Percentiles rank a stretch among this genome's conserved stretches.
These are phyloP conservation scores for Pythium phragmiticola DNA, from an alignment of 352 stramenopile species.

Conservation along the genomic window DNA sequence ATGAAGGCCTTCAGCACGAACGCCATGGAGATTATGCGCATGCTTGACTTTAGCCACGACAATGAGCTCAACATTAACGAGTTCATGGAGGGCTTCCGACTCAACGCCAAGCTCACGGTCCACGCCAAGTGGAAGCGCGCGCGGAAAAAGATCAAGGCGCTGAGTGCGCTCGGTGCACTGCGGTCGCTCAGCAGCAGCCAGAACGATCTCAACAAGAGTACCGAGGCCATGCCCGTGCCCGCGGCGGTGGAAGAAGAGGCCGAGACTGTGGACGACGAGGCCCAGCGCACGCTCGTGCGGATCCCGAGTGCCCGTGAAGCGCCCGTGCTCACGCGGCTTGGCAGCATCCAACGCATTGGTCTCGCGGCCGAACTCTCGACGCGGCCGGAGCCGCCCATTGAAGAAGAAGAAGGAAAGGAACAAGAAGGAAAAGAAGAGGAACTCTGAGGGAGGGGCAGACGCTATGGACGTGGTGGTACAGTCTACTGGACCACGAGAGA, in stretches of 20 bases:
- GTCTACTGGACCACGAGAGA: background rate
- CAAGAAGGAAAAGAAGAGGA: constrained; percentile 33
- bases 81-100: constrained; percentile 88
- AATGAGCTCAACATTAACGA: constrained; percentile 91
- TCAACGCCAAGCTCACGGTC: constrained; percentile 83
- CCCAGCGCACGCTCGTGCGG: constrained; percentile 28
- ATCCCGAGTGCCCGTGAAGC: constrained; percentile 35
- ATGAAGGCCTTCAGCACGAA: constrained; percentile 72
- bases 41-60: constrained; percentile 84
- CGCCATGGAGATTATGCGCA: constrained; percentile 76
- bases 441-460: no score
- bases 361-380: constrained; percentile 19
- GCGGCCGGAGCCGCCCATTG: constrained; percentile 5
- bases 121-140: constrained; percentile 87
- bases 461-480: no score
- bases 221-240: background rate
- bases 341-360: constrained; percentile 65
- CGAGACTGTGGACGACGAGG: constrained; percentile 20
- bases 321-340: constrained; percentile 58
- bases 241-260: background rate
- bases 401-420: constrained; percentile 20
- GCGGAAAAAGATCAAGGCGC: constrained; percentile 83
- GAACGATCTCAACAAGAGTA: constrained; percentile 7
- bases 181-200: constrained; percentile 32
- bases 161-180: constrained; percentile 75